phyloP scores from a whole-genome alignment of 192 early-diverging fungal genomes.

The Phlyctochytrium bullatum region DNA sequence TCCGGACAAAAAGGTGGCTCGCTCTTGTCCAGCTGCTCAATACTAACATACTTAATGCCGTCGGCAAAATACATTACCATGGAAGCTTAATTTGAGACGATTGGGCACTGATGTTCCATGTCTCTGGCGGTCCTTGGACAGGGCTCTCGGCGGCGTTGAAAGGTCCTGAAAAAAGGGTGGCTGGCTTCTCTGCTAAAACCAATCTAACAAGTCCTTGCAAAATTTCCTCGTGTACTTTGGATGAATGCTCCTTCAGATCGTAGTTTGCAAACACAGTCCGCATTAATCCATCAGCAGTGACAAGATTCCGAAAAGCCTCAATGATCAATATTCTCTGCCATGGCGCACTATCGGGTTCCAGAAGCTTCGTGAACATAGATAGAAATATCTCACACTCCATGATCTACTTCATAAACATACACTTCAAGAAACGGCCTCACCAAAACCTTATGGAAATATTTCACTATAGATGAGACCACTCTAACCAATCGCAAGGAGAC shows the following conservation, averaged over 20 bases:
- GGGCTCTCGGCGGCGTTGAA: neutral
- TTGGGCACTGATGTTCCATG: constrained; percentile 26
- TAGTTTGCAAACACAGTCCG: constrained; percentile 46
- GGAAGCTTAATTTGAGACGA: constrained; percentile 38
- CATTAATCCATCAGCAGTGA: constrained; percentile 59
- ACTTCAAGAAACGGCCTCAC: constrained; percentile 53
- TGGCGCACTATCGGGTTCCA: constrained; percentile 72
- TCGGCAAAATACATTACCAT: constrained; percentile 15
- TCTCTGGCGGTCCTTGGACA: neutral
- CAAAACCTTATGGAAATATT: constrained; percentile 70
- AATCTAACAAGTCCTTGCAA: constrained; percentile 67
- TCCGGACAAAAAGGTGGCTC: constrained; percentile 88
- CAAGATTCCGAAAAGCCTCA: constrained; percentile 75
- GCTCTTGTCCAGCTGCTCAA: constrained; percentile 91
- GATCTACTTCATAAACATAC: constrained; percentile 36
- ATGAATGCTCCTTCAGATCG: constrained; percentile 70
- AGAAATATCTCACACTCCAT: constrained; percentile 96
- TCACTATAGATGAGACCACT: constrained; percentile 75
- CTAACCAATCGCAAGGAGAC: constrained; percentile 79
- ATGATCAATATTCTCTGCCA: constrained; percentile 81
- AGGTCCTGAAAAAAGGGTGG: constrained; percentile 27
- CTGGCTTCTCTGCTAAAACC: constrained; percentile 72
- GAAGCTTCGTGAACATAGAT: constrained; percentile 77
- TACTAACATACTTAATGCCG: constrained; percentile 31
- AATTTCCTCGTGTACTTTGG: constrained; percentile 80